These are phyloP conservation scores for Casuarina cunninghamiana DNA, from an alignment of 306 rosid genomes.

Conservation along the genomic window DNA sequence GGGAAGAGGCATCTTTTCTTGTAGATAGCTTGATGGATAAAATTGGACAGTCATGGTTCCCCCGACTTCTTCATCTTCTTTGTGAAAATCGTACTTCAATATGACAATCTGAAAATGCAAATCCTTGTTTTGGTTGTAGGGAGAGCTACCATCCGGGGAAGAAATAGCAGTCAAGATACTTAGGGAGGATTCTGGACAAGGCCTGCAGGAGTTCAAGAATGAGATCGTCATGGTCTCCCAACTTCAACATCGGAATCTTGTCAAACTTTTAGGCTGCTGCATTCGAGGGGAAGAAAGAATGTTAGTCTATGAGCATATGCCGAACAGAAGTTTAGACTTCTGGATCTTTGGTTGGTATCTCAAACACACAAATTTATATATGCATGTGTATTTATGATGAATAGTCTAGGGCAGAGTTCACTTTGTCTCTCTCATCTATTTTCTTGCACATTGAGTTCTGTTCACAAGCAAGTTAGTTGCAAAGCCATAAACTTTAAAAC, in stretches of 20 bases:
- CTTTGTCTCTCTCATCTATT: neutral
- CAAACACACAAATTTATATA: neutral
- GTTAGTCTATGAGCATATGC: slow-evolving; percentile 46
- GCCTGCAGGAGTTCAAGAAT: slow-evolving; percentile 43
- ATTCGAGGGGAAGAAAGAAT: slow-evolving; percentile 41
- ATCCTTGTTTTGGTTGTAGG: slow-evolving; percentile 33
- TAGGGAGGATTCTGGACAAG: slow-evolving; percentile 42
- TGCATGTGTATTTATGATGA: neutral
- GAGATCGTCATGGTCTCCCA: slow-evolving; percentile 47
- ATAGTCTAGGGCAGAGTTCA: neutral
- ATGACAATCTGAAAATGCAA: neutral
- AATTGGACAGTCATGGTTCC: too few species aligned
- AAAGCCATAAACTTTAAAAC: neutral
- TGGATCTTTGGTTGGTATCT: slow-evolving; percentile 41
- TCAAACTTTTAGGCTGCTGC: slow-evolving; percentile 51
- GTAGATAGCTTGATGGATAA: neutral
- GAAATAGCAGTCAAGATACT: slow-evolving; percentile 50
- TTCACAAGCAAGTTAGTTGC: neutral
- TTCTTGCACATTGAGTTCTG: neutral
- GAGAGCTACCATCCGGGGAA: slow-evolving; percentile 38
- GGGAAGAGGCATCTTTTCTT: neutral
- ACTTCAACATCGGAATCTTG: slow-evolving; percentile 53
- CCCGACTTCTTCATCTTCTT: neutral
- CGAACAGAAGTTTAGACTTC: slow-evolving; percentile 46
- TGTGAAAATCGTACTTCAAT: neutral